A percentile compares a stretch with the other conserved stretches of the same genome.
These are phyloP conservation scores for Candida maesae DNA, from an alignment of 805 yeast genomes.

Conservation along the genomic window DNA sequence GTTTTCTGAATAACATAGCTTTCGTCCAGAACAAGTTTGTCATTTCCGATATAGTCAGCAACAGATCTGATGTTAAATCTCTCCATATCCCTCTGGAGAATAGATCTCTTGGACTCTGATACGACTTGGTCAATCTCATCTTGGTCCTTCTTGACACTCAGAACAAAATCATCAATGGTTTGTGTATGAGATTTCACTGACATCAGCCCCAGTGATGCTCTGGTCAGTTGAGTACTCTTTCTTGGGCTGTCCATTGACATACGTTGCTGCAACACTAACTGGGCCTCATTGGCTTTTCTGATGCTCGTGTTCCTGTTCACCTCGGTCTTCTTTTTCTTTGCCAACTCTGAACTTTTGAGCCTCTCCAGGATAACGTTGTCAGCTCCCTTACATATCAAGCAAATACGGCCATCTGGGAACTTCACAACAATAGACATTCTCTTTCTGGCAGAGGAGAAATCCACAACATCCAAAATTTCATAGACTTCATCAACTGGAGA, in stretches of 20 bases:
- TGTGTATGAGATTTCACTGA: slow-evolving; percentile 26
- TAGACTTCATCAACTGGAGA: slow-evolving; percentile 65
- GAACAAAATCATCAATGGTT: slow-evolving; percentile 50
- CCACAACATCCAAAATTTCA: slow-evolving; percentile 75
- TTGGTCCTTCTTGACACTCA: slow-evolving; percentile 40
- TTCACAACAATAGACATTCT: slow-evolving; percentile 87
- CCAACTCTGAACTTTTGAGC: slow-evolving; percentile 54
- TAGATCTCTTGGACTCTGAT: slow-evolving; percentile 48
- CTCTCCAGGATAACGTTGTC: slow-evolving; percentile 84
- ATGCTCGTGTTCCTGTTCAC: slow-evolving; percentile 51
- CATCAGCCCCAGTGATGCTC: slow-evolving; percentile 29
- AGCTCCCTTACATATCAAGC: slow-evolving; percentile 91
- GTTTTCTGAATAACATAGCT: slow-evolving; percentile 79
- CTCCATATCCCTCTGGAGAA: slow-evolving; percentile 55
- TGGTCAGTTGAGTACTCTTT: slow-evolving; percentile 31
- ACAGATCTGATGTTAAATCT: slow-evolving; percentile 37
- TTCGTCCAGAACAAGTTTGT: slow-evolving; percentile 61
- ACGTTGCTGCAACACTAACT: slow-evolving; percentile 57
- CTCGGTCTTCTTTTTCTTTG: slow-evolving; percentile 60
- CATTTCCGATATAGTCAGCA: slow-evolving; percentile 43
- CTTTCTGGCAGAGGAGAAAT: slow-evolving; percentile 83
- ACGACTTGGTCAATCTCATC: slow-evolving; percentile 53
- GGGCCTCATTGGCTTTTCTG: slow-evolving; percentile 78
- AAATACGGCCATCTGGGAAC: slow-evolving; percentile 71
- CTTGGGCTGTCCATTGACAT: slow-evolving; percentile 39